phyloP scores from a whole-genome alignment of 2,329 filamentous ascomycete species.

The Fusarium anthophilum region DNA sequence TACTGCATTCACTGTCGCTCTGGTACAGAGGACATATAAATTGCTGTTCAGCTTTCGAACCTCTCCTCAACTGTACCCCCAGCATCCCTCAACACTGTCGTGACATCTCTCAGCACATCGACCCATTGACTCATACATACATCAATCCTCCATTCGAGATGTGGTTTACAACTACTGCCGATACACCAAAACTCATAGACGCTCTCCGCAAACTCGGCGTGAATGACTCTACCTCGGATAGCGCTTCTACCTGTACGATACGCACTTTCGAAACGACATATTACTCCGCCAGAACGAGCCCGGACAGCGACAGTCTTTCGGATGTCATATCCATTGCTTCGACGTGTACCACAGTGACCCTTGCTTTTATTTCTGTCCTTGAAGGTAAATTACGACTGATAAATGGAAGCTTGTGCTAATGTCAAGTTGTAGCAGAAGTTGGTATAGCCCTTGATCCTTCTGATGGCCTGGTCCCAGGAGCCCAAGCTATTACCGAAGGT shows the following conservation, averaged over 20 bases:
- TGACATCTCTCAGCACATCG: background rate
- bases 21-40: background rate
- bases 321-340: rapidly evolving
- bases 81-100: background rate
- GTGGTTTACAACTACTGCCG: background rate
- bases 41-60: background rate
- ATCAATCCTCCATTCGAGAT: background rate
- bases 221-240: background rate
- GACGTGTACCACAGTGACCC: background rate
- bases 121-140: too few species aligned
- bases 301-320: too few species aligned
- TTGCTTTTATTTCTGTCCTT: rapidly evolving
- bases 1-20: background rate
- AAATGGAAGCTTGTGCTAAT: background rate
- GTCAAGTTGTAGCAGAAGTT: background rate
- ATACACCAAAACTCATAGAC: background rate
- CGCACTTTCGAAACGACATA: background rate
- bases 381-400: too few species aligned
- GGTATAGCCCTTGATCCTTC: background rate
- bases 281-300: background rate
- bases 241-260: background rate
- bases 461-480: background rate
- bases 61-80: background rate
- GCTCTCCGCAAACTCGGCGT: background rate
- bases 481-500: background rate